Conservation (phyloP, 306 rosid species). For the Dryas octopetala region DNA sequence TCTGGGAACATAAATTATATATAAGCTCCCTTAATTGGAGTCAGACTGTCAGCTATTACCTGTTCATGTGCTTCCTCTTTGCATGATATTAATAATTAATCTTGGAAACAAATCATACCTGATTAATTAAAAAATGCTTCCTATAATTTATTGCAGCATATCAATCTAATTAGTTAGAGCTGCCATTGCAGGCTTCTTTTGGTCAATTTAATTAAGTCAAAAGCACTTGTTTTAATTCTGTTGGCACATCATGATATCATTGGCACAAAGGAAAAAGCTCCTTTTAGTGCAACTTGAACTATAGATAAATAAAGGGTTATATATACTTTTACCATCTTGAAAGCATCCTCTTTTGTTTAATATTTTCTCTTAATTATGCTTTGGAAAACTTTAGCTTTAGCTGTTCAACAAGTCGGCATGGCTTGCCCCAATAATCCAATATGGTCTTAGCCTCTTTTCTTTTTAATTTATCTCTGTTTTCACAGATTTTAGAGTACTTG, state of each 20-base stretch:
- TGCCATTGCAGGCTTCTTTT: background rate
- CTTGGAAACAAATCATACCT: too few relatives aligned
- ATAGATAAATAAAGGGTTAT: background rate
- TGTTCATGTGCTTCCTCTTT: too few relatives aligned
- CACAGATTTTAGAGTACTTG: background rate
- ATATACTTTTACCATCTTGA: background rate
- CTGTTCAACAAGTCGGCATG: conserved; percentile 7
- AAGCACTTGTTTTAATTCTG: background rate
- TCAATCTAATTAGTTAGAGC: background rate
- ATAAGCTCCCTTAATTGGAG: too few relatives aligned
- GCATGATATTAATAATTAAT: too few relatives aligned
- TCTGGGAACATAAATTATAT: too few relatives aligned
- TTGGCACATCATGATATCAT: background rate
- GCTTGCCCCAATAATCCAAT: background rate
- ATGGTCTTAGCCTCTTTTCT: background rate
- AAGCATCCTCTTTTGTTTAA: background rate
- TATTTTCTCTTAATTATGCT: background rate
- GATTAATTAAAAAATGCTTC: too few relatives aligned
- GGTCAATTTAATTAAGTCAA: background rate
- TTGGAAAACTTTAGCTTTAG: background rate
- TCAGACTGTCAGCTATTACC: too few relatives aligned
- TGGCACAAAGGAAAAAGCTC: background rate
- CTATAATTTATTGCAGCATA: too few relatives aligned
- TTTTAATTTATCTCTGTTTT: background rate
- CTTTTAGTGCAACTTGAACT: background rate